Evolutionary conservation across 2,329 filamentous ascomycete genomes (phyloP).

Genomic region (Thermomyces lanuginosus): DNA sequence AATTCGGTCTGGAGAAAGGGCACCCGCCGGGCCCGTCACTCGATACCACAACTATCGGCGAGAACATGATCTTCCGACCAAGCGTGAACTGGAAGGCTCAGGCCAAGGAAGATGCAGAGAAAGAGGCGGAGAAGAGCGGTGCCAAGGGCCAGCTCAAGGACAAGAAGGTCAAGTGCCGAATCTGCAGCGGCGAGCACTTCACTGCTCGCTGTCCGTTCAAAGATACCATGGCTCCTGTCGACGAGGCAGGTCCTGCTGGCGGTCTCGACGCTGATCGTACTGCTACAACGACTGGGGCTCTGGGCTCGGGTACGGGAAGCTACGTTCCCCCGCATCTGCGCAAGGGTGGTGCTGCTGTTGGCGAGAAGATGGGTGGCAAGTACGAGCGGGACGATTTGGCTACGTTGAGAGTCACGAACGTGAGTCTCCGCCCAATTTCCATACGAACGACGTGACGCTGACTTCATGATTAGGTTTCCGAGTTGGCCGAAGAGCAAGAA

Average conservation of each 20-base stretch:
- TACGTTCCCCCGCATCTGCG: constrained; percentile 92
- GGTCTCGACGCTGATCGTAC: constrained; percentile 33
- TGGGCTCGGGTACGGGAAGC: constrained; percentile 50
- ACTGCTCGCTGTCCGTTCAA: constrained; percentile 98
- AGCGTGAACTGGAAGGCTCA: constrained; percentile 86
- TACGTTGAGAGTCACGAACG: constrained; percentile 93
- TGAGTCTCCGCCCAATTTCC: constrained; percentile 39
- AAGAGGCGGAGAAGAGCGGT: constrained; percentile 41
- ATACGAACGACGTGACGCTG: not conserved
- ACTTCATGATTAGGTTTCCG: constrained; percentile 47
- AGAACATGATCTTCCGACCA: constrained; percentile 96
- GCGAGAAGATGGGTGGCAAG: constrained; percentile 82
- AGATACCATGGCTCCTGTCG: constrained; percentile 79
- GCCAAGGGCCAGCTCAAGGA: constrained; percentile 66
- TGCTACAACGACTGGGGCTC: constrained; percentile 34
- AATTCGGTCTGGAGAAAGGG: constrained; percentile 83
- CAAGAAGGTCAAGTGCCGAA: constrained; percentile 99
- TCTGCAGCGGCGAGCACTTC: constrained; percentile 98
- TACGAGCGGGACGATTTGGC: constrained; percentile 94
- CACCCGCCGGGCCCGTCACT: constrained; percentile 65
- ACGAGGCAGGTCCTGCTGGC: constrained; percentile 24
- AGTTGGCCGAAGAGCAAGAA: constrained; percentile 92
- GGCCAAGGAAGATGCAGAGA: constrained; percentile 54
- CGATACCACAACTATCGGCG: constrained; percentile 83
- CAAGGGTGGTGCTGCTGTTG: constrained; percentile 40